A percentile compares a stretch with the other conserved stretches of the same genome.
phyloP scores from a whole-genome alignment of 2,329 filamentous ascomycete genomes.

The Cadophora luteo-olivacea region DNA sequence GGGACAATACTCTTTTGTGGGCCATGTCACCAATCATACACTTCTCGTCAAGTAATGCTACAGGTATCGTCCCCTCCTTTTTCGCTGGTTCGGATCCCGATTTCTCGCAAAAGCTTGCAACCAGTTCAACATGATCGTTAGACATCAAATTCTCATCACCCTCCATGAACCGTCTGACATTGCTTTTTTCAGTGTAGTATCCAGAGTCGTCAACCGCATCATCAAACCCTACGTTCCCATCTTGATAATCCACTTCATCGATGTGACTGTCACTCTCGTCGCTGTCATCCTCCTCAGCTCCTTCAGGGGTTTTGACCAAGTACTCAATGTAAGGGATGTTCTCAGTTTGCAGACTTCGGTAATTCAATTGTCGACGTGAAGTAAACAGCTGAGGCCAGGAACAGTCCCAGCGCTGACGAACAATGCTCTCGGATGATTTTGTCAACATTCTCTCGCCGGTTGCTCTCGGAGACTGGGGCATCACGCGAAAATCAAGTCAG shows the following conservation, averaged over 20 bases:
- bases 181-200: neutral
- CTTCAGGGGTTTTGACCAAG: no score
- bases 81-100: neutral
- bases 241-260: neutral
- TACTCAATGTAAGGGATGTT: constrained; percentile 17
- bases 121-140: constrained; percentile 22
- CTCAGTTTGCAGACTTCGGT: constrained; percentile 9
- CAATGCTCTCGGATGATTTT: neutral
- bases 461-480: no score
- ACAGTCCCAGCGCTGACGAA: neutral
- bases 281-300: neutral
- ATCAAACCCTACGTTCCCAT: no score
- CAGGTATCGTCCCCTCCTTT: constrained; percentile 5
- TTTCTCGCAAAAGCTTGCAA: constrained; percentile 20
- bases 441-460: neutral
- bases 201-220: no score
- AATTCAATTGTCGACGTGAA: neutral
- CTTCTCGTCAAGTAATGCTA: constrained; percentile 21
- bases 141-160: constrained; percentile 10
- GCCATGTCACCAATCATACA: neutral
- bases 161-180: constrained; percentile 23
- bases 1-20: neutral
- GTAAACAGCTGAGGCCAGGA: constrained; percentile 13
- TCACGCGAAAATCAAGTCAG: no score
- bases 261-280: neutral